Evolutionary conservation across 1,284 basidiomycete species (phyloP).

Genomic region (Boletus semigastroideus): DNA sequence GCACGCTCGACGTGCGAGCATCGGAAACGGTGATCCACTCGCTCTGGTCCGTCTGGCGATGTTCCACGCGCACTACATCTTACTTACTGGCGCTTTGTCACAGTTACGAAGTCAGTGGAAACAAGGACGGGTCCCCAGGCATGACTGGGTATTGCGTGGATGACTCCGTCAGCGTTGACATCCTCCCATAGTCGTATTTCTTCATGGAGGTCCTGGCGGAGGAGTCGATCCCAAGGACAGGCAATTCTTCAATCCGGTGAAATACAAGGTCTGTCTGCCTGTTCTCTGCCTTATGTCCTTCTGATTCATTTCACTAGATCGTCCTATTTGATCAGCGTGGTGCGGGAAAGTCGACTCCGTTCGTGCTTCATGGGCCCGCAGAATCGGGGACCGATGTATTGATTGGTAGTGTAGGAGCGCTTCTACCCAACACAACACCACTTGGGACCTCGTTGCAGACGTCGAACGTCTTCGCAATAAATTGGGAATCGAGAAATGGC

Average conservation of each 20-base stretch:
- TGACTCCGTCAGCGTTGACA: not conserved
- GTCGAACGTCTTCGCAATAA: constrained; percentile 80
- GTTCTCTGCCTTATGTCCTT: constrained; percentile 8
- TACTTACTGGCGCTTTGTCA: not conserved
- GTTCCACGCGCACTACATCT: constrained; percentile 1
- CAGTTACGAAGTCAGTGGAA: constrained; percentile 82
- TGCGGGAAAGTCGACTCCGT: constrained; percentile 84
- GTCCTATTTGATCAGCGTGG: constrained; percentile 85
- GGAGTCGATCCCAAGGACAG: constrained; percentile 68
- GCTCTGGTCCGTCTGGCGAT: constrained; percentile 61
- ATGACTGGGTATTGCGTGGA: constrained; percentile 16
- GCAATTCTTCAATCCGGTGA: constrained; percentile 78
- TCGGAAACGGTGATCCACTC: constrained; percentile 56
- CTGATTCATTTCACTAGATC: constrained; percentile 46
- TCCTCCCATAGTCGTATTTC: constrained; percentile 64
- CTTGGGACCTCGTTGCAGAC: constrained; percentile 92
- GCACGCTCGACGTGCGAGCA: constrained; percentile 66
- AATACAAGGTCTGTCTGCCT: constrained; percentile 64
- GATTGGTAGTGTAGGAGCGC: constrained; percentile 52
- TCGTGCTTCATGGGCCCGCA: constrained; percentile 26
- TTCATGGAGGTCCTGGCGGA: constrained; percentile 85
- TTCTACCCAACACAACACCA: constrained; percentile 85
- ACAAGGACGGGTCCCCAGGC: constrained; percentile 75
- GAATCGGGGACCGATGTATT: constrained; percentile 11
- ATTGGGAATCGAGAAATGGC: constrained; percentile 80